Percentiles rank a stretch among this genome's conserved stretches.
Evolutionary conservation across 805 yeast species (phyloP).

Genomic region (Osmozyma mogii): DNA sequence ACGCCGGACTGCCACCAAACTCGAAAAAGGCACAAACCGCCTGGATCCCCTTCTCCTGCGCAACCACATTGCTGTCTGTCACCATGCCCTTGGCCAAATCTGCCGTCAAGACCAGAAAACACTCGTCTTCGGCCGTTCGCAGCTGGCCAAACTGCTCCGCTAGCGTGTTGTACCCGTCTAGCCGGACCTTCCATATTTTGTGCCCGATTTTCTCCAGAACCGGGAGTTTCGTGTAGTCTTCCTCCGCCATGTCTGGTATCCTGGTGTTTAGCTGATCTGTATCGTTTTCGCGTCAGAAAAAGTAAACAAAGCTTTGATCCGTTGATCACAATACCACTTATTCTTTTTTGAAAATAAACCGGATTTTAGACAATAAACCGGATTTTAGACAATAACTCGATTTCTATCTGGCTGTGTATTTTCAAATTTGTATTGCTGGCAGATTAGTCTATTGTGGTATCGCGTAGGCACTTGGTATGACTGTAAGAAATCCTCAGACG

Average conservation of each 20-base stretch:
- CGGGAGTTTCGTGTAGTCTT: slow-evolving; percentile 55
- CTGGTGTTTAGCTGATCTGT: too few species aligned
- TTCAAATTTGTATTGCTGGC: too few species aligned
- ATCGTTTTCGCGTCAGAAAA: too few species aligned
- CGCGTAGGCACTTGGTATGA: too few species aligned
- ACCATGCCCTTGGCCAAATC: slow-evolving; percentile 51
- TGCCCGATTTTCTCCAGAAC: slow-evolving; percentile 51
- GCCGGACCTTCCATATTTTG: slow-evolving; percentile 73
- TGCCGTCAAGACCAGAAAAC: slow-evolving; percentile 49
- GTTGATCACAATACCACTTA: too few species aligned
- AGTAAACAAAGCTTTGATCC: too few species aligned
- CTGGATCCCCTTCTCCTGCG: slow-evolving; percentile 74
- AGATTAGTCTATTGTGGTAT: too few species aligned
- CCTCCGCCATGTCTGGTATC: slow-evolving; percentile 22
- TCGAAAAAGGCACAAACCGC: slow-evolving; percentile 49
- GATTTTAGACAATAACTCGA: too few species aligned
- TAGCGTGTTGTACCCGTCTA: slow-evolving; percentile 68
- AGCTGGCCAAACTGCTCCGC: slow-evolving; percentile 44
- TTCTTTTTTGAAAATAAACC: too few species aligned
- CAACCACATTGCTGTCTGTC: slow-evolving; percentile 79
- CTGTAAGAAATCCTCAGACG: too few species aligned
- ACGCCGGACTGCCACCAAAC: slow-evolving; percentile 42
- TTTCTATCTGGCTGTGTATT: too few species aligned
- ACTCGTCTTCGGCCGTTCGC: slow-evolving; percentile 46
- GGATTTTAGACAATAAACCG: too few species aligned